Evolutionary conservation across 148 eudicot species (phyloP).

Genomic region (Nyssa sinensis): DNA sequence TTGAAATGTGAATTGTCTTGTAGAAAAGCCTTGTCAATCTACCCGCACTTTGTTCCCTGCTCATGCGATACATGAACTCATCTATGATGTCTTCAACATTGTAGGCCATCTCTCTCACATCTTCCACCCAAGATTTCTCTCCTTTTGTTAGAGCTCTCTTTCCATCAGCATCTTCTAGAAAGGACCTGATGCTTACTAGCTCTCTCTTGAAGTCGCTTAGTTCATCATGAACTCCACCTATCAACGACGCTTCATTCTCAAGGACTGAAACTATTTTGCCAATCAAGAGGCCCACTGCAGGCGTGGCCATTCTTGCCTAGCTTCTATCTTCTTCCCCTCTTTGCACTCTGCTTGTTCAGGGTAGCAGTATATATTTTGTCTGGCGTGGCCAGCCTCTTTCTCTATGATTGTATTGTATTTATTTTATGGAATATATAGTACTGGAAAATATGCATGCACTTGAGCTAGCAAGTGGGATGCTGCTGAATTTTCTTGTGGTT

Average conservation of each 20-base stretch:
- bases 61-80: slow-evolving; percentile 4
- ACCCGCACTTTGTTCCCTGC: not conserved
- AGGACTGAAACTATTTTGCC: not conserved
- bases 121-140: slow-evolving; percentile 5
- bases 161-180: not conserved
- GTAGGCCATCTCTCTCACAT: not conserved
- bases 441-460: too few species aligned
- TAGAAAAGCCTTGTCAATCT: not conserved
- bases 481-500: too few species aligned
- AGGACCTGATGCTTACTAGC: not conserved
- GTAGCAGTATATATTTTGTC: too few species aligned
- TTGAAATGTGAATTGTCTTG: not conserved
- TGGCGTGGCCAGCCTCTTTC: too few species aligned
- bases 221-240: not conserved
- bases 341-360: too few species aligned
- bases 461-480: too few species aligned
- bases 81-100: slow-evolving; percentile 3
- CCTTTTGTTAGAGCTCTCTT: not conserved
- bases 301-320: too few species aligned
- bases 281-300: not conserved
- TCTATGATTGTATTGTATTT: too few species aligned
- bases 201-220: not conserved
- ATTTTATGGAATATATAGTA: too few species aligned
- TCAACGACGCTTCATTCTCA: not conserved
- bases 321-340: too few species aligned